Conservation (phyloP, 2,329 filamentous ascomycete genomes). For the Calonectria pseudoturangicola region DNA sequence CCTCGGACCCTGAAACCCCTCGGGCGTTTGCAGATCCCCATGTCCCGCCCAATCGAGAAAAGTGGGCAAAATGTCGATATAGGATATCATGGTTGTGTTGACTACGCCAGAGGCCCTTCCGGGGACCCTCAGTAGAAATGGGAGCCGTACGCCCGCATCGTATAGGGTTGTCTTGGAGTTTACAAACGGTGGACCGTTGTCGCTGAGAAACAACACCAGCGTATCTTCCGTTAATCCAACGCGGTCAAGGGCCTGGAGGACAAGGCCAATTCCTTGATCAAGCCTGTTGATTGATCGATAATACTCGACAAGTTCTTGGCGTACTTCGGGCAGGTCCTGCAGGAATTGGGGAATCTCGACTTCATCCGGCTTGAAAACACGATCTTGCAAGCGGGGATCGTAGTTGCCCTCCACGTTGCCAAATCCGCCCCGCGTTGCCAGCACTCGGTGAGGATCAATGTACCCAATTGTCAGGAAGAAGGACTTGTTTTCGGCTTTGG, state of each 20-base stretch:
- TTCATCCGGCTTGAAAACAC: conserved; percentile 55
- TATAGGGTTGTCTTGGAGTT: conserved; percentile 72
- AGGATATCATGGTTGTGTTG: conserved; percentile 67
- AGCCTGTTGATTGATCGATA: conserved; percentile 63
- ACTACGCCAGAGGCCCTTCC: conserved; percentile 50
- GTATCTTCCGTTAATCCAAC: conserved; percentile 60
- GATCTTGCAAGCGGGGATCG: conserved; percentile 50
- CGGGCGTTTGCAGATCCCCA: conserved; percentile 33
- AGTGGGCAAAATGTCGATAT: conserved; percentile 67
- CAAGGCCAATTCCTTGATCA: conserved; percentile 64
- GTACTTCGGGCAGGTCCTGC: conserved; percentile 62
- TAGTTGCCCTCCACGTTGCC: conserved; percentile 62
- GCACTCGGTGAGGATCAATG: conserved; percentile 67
- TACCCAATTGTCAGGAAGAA: conserved; percentile 69
- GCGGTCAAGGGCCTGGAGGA: conserved; percentile 59
- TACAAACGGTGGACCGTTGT: conserved; percentile 70
- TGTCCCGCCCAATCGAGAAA: conserved; percentile 63
- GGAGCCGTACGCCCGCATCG: conserved; percentile 67
- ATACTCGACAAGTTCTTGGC: conserved; percentile 66
- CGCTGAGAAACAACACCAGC: conserved; percentile 67
- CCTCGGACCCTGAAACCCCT: conserved; percentile 39
- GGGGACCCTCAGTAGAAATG: conserved; percentile 64
- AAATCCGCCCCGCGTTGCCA: conserved; percentile 62
- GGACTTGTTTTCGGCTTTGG: conserved; percentile 55
- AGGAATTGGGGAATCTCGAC: conserved; percentile 65